Evolutionary conservation across 2,329 filamentous ascomycete genomes (phyloP).

Genomic region (Arthrobotrys sphaeroides): DNA sequence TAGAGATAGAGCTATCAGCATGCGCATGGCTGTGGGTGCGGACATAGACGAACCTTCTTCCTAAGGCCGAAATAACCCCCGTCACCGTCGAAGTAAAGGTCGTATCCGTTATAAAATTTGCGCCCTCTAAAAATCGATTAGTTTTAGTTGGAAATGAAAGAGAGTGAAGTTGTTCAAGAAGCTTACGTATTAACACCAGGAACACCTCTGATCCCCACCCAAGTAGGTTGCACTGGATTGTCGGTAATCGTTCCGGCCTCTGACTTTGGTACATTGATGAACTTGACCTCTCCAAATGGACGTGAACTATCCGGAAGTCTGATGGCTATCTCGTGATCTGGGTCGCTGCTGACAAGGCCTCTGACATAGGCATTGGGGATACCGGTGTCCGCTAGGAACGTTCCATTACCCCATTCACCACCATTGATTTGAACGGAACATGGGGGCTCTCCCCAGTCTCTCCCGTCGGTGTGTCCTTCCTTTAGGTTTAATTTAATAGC

Average conservation of each 20-base stretch:
- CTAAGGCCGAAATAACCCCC: conserved; percentile 35
- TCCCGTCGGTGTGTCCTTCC: background rate
- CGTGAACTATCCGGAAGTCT: background rate
- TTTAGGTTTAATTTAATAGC: conserved; percentile 22
- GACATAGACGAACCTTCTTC: conserved; percentile 14
- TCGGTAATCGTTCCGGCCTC: background rate
- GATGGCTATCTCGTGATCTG: conserved; percentile 23
- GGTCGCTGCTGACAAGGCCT: background rate
- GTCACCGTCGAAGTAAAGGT: conserved; percentile 34
- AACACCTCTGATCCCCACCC: conserved; percentile 17
- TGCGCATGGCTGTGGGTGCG: background rate
- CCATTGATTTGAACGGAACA: conserved; percentile 21
- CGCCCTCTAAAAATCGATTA: conserved; percentile 10
- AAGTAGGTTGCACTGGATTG: conserved; percentile 39
- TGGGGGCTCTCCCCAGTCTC: conserved; percentile 36
- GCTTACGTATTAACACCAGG: conserved; percentile 39
- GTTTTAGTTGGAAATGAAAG: background rate
- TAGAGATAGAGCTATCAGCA: background rate
- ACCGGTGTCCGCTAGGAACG: conserved; percentile 35
- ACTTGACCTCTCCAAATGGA: conserved; percentile 22
- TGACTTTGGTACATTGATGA: conserved; percentile 13
- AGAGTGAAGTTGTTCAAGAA: background rate
- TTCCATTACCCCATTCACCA: background rate
- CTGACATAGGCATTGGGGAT: conserved; percentile 28
- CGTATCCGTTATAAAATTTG: conserved; percentile 38